These are phyloP conservation scores for Penicillium simplicissimum DNA, from an alignment of 495 filamentous ascomycete species.

Conservation along the genomic window DNA sequence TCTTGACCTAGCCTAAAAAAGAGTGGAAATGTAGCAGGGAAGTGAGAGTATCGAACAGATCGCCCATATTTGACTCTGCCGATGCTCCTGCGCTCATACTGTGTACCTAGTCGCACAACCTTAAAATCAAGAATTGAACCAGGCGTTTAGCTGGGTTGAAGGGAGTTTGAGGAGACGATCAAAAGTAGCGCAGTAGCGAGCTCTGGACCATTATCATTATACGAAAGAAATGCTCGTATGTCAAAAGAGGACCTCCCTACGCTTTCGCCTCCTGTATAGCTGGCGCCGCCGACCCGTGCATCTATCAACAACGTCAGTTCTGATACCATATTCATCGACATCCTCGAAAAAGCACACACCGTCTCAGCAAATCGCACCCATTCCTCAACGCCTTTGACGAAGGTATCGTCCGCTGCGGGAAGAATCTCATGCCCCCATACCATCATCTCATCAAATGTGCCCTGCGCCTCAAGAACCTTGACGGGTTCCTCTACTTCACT, in stretches of 20 bases:
- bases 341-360: constrained; percentile 36
- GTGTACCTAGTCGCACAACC: no score
- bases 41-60: no score
- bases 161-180: no score
- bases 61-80: no score
- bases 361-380: constrained; percentile 78
- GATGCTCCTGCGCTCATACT: no score
- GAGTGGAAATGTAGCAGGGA: no score
- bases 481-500: constrained; percentile 47
- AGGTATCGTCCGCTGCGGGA: constrained; percentile 68
- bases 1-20: no score
- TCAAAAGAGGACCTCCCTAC: neutral
- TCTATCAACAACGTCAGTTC: constrained; percentile 23
- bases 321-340: neutral
- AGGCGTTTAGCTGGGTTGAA: no score
- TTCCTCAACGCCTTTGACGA: constrained; percentile 72
- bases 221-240: neutral
- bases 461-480: constrained; percentile 62
- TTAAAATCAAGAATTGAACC: no score
- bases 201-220: neutral
- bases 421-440: constrained; percentile 82
- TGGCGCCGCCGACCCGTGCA: constrained; percentile 29
- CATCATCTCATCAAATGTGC: constrained; percentile 72
- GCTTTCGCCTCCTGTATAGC: constrained; percentile 1
- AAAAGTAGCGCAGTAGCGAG: no score